phyloP scores from a whole-genome alignment of 306 rosid species.

The Corylus avellana region DNA sequence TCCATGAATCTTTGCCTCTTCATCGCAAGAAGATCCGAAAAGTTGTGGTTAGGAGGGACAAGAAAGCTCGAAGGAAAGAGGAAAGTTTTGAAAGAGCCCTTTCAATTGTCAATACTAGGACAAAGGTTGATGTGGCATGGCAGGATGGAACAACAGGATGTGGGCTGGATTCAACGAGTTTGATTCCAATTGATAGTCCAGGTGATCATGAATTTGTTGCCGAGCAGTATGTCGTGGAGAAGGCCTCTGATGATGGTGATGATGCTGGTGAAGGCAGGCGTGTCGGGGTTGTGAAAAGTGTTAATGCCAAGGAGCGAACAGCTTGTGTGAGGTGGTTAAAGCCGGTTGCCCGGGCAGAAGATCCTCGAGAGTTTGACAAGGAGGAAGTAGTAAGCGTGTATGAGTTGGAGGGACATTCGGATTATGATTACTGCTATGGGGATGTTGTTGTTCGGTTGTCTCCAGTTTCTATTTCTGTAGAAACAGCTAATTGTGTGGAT shows the following conservation, averaged over 20 bases:
- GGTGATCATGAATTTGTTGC: constrained; percentile 99
- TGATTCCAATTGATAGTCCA: constrained; percentile 86
- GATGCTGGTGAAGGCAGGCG: constrained; percentile 67
- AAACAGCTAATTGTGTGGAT: constrained; percentile 45
- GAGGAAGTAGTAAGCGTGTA: constrained; percentile 95
- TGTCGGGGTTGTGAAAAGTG: constrained; percentile 95
- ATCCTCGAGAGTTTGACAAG: constrained; percentile 82
- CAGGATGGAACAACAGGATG: constrained; percentile 77
- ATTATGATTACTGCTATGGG: constrained; percentile 95
- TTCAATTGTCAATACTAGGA: constrained; percentile 73
- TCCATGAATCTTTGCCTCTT: constrained; percentile 82
- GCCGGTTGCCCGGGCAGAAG: constrained; percentile 73
- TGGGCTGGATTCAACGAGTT: constrained; percentile 54
- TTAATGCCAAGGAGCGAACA: constrained; percentile 90
- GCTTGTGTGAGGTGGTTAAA: constrained; percentile 93
- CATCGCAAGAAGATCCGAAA: constrained; percentile 92
- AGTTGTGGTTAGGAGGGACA: constrained; percentile 88
- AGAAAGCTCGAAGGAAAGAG: constrained; percentile 81
- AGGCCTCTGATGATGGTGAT: constrained; percentile 74
- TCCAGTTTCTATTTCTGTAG: constrained; percentile 60
- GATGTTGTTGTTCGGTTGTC: constrained; percentile 92
- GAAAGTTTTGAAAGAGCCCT: constrained; percentile 91
- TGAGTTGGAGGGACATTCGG: constrained; percentile 96
- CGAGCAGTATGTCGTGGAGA: constrained; percentile 95
- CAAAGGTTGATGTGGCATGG: constrained; percentile 92